These are phyloP conservation scores for Fusarium protoensiforme DNA, from an alignment of 2,329 filamentous ascomycete genomes.

Conservation along the genomic window DNA sequence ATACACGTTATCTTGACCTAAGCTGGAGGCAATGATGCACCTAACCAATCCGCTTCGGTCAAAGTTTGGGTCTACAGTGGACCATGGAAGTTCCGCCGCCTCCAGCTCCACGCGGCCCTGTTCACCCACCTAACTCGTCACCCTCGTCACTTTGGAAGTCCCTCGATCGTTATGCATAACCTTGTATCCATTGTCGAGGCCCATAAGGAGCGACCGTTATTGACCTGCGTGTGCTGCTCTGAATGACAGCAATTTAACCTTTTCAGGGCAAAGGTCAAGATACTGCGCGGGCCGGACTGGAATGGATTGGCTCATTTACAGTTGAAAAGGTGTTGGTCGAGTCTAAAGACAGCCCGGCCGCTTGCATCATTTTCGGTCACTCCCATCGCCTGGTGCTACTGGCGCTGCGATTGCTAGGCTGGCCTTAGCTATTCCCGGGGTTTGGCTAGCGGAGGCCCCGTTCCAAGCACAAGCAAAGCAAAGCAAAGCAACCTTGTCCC, in stretches of 20 bases:
- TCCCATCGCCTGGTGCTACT: conserved; percentile 1
- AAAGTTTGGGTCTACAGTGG: conserved; percentile 9
- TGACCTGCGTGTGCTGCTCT: not conserved
- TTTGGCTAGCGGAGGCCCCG: conserved; percentile 17
- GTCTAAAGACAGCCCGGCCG: conserved; percentile 16
- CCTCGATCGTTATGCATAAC: conserved; percentile 2
- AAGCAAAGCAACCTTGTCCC: conserved; percentile 32
- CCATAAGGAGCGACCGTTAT: not conserved
- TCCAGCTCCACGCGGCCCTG: conserved; percentile 21
- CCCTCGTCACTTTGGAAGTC: not conserved
- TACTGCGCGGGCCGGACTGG: conserved; percentile 5
- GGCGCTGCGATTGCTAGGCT: not conserved
- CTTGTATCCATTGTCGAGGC: not conserved
- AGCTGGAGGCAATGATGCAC: not conserved
- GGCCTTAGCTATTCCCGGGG: conserved; percentile 19
- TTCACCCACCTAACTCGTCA: conserved; percentile 13
- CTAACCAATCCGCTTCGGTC: conserved; percentile 15
- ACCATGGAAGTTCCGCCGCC: not conserved
- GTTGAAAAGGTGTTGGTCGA: conserved; percentile 14
- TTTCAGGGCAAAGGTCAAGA: not conserved
- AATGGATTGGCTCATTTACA: conserved; percentile 20
- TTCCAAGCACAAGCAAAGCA: not conserved
- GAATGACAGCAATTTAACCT: not conserved
- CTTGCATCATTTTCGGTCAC: conserved; percentile 28
- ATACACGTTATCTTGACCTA: not conserved